Conservation (phyloP, 768 basidiomycete species). For the Flagelloscypha sp. region DNA sequence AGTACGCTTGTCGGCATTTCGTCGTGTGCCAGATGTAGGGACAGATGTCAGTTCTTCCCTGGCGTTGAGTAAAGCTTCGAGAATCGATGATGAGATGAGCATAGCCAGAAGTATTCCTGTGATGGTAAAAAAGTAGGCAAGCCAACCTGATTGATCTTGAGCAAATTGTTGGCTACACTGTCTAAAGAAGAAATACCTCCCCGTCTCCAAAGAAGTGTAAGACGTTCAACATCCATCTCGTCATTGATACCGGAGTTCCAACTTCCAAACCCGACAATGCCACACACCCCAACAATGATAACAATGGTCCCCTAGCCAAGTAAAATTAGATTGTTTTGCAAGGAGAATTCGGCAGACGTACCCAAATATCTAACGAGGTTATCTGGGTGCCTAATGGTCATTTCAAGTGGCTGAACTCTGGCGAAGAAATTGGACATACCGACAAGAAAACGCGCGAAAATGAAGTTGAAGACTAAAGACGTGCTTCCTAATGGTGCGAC, state of each 20-base stretch:
- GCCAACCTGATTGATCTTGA: too few relatives aligned
- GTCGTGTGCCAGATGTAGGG: conserved; percentile 39
- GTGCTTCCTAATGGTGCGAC: conserved; percentile 93
- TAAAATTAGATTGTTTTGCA: too few relatives aligned
- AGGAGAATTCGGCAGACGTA: too few relatives aligned
- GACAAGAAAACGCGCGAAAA: conserved; percentile 85
- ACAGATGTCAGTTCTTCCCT: conserved; percentile 61
- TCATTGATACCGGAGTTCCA: conserved; percentile 72
- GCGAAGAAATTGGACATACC: too few relatives aligned
- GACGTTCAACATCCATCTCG: conserved; percentile 64
- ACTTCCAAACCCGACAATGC: conserved; percentile 81
- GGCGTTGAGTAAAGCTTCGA: conserved; percentile 65
- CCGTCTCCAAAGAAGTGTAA: conserved; percentile 81
- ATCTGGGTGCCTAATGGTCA: too few relatives aligned
- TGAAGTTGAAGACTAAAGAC: conserved; percentile 91
- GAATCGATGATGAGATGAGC: conserved; percentile 59
- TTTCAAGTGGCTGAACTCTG: too few relatives aligned
- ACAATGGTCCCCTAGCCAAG: conserved; percentile 68
- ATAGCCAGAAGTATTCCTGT: conserved; percentile 54
- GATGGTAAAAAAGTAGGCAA: conserved; percentile 85
- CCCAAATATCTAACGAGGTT: too few relatives aligned
- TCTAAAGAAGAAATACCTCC: too few relatives aligned
- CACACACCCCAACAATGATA: conserved; percentile 77
- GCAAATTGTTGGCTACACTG: too few relatives aligned
- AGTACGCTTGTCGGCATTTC: too few relatives aligned